Evolutionary conservation across 306 rosid species (phyloP), one percentile per base, ranked within the genome.

Genomic region (Phaseolus lunatus): DNA sequence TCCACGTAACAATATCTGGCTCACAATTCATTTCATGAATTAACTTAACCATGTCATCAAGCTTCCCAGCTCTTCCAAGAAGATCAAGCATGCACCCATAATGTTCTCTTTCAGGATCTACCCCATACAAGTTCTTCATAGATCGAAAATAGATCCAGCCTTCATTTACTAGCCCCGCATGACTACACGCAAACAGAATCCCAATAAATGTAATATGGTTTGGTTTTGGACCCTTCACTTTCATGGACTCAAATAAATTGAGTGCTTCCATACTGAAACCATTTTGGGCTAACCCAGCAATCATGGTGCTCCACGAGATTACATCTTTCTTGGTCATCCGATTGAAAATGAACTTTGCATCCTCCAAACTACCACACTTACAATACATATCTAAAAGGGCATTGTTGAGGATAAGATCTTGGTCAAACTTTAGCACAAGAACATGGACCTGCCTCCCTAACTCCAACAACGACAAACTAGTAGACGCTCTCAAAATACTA

Each of bases 231-330:
- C 93, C 93, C 0, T 59, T 70, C 70, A 72, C 70, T 86, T 85
- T 88, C 98, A 91, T 94, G 45, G 82, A 79, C 62, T 87, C 88
- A 20, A 90, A 94, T 76, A 94, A 87, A 22, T 74, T 80, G 35
- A 94, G 82, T 24, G 98, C 94, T 78, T 94, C 89, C 75, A 43
- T 20, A 72, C 94, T 89, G 82, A 90, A 91, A 49, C 98, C 98
- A 68, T 92, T 94, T 85, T 92, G 97, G 23, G 97, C 98, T 56
- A 87, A 80, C 73, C 97, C 98, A 31, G 91, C 77, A 83, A 94
- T 90, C 98, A 94, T 90, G 73, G 97, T 94, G 87, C 96, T 91
- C 97, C 96, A 94, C 35, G 98, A 90, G 73, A 94, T 90, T 16
- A 94, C 94, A 12, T 94, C 98, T 85, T 89, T 94, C 83, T 69